Base-by-base conservation (phyloP, 2,329 filamentous ascomycete species). In the Sporothrix euskadiensis region DNA sequence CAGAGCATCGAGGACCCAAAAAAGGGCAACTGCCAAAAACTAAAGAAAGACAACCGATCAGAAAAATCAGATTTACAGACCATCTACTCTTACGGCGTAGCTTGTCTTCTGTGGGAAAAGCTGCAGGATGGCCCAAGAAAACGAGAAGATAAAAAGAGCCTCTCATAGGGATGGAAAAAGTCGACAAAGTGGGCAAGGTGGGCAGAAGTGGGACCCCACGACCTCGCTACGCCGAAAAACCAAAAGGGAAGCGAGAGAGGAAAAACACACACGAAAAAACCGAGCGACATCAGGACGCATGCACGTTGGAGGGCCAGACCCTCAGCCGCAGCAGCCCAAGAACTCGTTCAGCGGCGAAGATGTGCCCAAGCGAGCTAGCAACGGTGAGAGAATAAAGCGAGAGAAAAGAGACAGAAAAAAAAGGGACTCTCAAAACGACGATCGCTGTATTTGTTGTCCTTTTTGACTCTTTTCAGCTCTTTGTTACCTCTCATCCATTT, bases 41-140 rank as follows among this genome's bases (percentile, higher is more conserved):
- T n/a, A 26, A 4, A 26, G 22, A 56, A 12, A 10, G 52, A n/a
- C 22, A 4, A 22, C 35, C 16, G 30, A 22, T 7, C 6, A 66
- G 12, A 49, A 30, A 16, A 68, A 35, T n/a, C 16, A 14, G 9
- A 26, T 52, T 9, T 68, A 8, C 65, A 52, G 44, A n/a, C 44
- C 35, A 66, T 47, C 41, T 44, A 68, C 12, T 52, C 44, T 52
- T 68, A 32, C 26, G 65, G 65, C 35, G 65, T 68, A 68, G 65
- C 63, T 52, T 35, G 63, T 9, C 41, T 39, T 1, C 63, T 41
- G 54, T 41, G 32, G 39, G 39, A 52, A 49, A 68, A 49, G 32
- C 22, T 68, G 63, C 63, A 68, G 12, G 14, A 35, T n/a, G 41
- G 14, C 26, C 9, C 22, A 7, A 66, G 44, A 49, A 49, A 12